A percentile compares a stretch with the other conserved stretches of the same genome.
phyloP scores from a whole-genome alignment of 1,139 yeast species.

The Suhomyces yuchorum region DNA sequence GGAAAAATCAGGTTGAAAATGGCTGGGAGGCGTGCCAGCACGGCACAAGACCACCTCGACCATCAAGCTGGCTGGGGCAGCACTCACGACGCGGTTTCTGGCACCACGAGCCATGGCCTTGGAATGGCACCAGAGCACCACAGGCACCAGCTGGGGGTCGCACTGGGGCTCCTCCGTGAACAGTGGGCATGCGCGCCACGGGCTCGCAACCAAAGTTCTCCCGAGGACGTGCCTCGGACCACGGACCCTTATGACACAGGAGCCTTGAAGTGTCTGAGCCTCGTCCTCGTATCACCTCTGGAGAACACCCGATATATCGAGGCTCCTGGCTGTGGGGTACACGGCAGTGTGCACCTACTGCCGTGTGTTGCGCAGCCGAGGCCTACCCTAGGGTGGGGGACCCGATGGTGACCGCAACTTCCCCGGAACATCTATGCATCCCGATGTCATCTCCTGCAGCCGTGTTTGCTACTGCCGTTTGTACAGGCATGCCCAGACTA shows the following conservation, averaged over 20 bases:
- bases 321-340: conserved; percentile 1
- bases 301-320: background rate
- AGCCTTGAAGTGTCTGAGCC: conserved; percentile 8
- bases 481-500: background rate
- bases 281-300: conserved; percentile 3
- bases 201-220: background rate
- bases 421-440: background rate
- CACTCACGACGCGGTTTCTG: background rate
- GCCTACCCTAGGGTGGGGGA: background rate
- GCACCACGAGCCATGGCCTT: background rate
- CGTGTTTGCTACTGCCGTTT: background rate
- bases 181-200: background rate
- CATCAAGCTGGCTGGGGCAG: no score
- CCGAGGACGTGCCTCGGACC: background rate
- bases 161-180: background rate
- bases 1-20: no score
- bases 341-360: background rate
- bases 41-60: no score
- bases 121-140: no score
- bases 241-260: background rate
- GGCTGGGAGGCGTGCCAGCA: no score
- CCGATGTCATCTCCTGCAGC: background rate
- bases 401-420: background rate
- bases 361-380: background rate
- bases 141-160: no score